Conservation (phyloP, 2,329 filamentous ascomycete genomes). For the Trichophyton benhamiae region DNA sequence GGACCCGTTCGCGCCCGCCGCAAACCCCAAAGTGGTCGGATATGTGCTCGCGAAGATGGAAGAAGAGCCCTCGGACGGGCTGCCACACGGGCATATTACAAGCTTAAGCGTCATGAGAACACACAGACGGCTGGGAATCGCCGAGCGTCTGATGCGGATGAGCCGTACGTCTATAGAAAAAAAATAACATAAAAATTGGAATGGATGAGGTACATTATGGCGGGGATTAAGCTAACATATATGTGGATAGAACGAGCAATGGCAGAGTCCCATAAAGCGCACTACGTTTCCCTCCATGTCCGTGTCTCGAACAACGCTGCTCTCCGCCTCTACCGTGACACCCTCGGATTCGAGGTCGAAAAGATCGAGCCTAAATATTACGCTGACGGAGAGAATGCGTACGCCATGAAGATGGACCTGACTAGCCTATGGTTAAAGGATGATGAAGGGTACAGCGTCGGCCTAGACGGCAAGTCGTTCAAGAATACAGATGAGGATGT, state of each 20-base stretch:
- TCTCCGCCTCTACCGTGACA: conserved; percentile 82
- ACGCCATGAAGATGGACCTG: conserved; percentile 83
- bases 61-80: conserved; percentile 82
- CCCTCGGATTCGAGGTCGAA: conserved; percentile 75
- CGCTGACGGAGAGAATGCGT: conserved; percentile 93
- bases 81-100: conserved; percentile 93
- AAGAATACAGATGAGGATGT: conserved; percentile 41
- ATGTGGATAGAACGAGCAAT: conserved; percentile 64
- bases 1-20: conserved; percentile 51
- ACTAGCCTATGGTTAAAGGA: conserved; percentile 36
- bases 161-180: conserved; percentile 50
- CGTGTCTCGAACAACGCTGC: conserved; percentile 87
- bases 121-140: conserved; percentile 77
- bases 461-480: conserved; percentile 21
- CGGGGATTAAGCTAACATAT: not conserved
- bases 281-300: conserved; percentile 92
- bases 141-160: conserved; percentile 95
- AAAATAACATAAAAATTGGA: not conserved
- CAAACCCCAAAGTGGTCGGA: conserved; percentile 76
- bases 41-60: conserved; percentile 99
- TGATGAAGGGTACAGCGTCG: conserved; percentile 32
- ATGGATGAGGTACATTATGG: not conserved
- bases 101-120: conserved; percentile 92
- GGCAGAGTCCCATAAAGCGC: conserved; percentile 83
- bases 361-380: conserved; percentile 52